phyloP scores from a whole-genome alignment of 208 protist species.

The Acanthamoeba castellanii region DNA sequence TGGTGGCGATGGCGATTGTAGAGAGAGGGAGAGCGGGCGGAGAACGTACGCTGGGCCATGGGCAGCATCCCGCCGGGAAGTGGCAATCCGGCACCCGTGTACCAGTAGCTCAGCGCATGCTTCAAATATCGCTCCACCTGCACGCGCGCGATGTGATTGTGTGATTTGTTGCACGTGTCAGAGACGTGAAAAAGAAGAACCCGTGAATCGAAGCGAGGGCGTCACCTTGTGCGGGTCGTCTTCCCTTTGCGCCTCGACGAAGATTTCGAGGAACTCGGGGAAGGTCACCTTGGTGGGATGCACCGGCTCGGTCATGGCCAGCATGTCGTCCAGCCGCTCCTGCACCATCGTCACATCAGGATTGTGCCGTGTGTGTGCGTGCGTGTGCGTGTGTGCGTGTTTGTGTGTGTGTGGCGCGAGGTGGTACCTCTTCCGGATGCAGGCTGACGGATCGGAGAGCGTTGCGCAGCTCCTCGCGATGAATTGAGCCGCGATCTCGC shows the following conservation, averaged over 20 bases:
- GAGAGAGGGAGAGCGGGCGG: not conserved
- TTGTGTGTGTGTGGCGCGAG: not conserved
- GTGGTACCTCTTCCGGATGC: not conserved
- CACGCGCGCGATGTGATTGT: not conserved
- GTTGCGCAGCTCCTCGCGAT: conserved; percentile 24
- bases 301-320: conserved; percentile 4
- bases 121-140: conserved; percentile 17
- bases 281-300: conserved; percentile 11
- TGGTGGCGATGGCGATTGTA: not conserved
- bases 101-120: conserved; percentile 37
- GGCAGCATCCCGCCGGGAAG: conserved; percentile 1
- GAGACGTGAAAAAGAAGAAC: no score
- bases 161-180: no score
- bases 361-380: not conserved
- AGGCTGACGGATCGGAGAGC: conserved; percentile 23
- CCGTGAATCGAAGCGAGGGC: no score
- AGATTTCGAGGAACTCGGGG: conserved; percentile 13
- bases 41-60: conserved; percentile 15
- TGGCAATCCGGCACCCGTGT: conserved; percentile 41
- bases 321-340: conserved; percentile 52
- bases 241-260: not conserved
- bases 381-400: not conserved
- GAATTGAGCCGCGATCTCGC: not conserved
- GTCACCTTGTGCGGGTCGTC: not conserved
- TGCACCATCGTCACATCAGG: not conserved